Percentiles rank a stretch among this genome's conserved stretches.
These are phyloP conservation scores for Cryptococcus floricola DNA, from an alignment of 1,284 basidiomycete genomes.

Conservation along the genomic window DNA sequence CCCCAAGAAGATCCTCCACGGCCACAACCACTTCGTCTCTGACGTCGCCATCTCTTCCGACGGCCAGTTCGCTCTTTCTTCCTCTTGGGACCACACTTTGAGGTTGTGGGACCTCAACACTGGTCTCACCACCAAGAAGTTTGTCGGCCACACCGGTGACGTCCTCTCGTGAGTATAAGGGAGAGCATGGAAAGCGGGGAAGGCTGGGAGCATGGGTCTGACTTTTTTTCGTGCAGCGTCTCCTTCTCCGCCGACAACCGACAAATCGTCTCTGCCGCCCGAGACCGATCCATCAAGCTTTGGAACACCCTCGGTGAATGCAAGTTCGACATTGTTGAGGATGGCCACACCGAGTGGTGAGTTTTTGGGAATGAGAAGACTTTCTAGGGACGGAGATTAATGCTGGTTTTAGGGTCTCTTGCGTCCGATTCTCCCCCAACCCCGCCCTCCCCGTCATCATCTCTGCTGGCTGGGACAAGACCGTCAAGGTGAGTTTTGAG, in stretches of 20 bases:
- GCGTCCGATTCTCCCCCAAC: constrained; percentile 99
- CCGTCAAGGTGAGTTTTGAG: constrained; percentile 81
- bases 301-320: constrained; percentile 99
- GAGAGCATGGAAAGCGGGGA: background rate
- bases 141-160: constrained; percentile 97
- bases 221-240: constrained; percentile 52
- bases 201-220: background rate
- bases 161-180: constrained; percentile 66
- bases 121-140: constrained; percentile 87
- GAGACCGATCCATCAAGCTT: constrained; percentile 97
- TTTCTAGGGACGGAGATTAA: background rate
- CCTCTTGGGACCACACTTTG: constrained; percentile 99
- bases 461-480: constrained; percentile 99
- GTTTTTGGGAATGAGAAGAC: constrained; percentile 4
- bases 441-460: constrained; percentile 97
- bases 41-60: constrained; percentile 98
- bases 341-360: constrained; percentile 93
- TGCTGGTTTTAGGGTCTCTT: constrained; percentile 72
- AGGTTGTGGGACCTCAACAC: constrained; percentile 99
- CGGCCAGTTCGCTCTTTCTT: constrained; percentile 98
- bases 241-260: constrained; percentile 97
- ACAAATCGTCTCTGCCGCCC: constrained; percentile 97
- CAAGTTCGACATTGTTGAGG: constrained; percentile 99
- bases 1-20: constrained; percentile 95
- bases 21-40: constrained; percentile 99